Evolutionary conservation across 1,284 basidiomycete genomes (phyloP), one percentile per base, ranked within the genome.

Genomic region (Irpex lacteus): DNA sequence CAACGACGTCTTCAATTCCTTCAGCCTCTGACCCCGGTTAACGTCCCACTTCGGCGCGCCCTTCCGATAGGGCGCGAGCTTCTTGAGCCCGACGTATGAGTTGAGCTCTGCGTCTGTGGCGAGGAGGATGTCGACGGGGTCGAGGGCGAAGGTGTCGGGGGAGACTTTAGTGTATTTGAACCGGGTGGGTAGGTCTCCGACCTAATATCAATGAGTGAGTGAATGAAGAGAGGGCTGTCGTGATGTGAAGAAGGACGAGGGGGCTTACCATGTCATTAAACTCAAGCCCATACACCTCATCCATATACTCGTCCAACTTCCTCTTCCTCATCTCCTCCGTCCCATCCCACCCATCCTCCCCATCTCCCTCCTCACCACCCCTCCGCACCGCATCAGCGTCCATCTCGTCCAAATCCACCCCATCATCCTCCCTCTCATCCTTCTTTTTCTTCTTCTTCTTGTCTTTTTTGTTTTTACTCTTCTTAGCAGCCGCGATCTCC

Each of bases 91-190:
- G 72, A 98, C 87, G 72, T 95, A 94, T 64, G 92, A 84, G 78
- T 99, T 99, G 59, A 99, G 85, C 73, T 99, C 96, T 58, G 88
- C 84, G 76, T 99, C 97, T 15, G 92, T 95, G 3, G 98, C 96
- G 70, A 96, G 83, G 19, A 99, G 82, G 68, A 99, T 96, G 73
- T 99, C 97, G 1, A 84, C 88, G 0, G 97, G 87, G 0, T 89
- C 85, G 54, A 99, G 85, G 6, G 87, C 89, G 75, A 86, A 98
- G 40, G 78, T 77, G 64, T 91, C 83, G 0, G 90, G 78, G 38
- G 87, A 80, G 11, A 95, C 88, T 55, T 88, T 82, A 5, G 88
- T 83, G 75, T 99, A 99, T 74, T 94, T 91, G 87, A 99, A 99
- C 11, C 95, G 90, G 0, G 97, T 98, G 1, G 95, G 90, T 69